A percentile compares a stretch with the other conserved stretches of the same genome.
These are phyloP conservation scores for Aspergillus olivimuriae DNA, from an alignment of 495 filamentous ascomycete genomes.

Conservation along the genomic window DNA sequence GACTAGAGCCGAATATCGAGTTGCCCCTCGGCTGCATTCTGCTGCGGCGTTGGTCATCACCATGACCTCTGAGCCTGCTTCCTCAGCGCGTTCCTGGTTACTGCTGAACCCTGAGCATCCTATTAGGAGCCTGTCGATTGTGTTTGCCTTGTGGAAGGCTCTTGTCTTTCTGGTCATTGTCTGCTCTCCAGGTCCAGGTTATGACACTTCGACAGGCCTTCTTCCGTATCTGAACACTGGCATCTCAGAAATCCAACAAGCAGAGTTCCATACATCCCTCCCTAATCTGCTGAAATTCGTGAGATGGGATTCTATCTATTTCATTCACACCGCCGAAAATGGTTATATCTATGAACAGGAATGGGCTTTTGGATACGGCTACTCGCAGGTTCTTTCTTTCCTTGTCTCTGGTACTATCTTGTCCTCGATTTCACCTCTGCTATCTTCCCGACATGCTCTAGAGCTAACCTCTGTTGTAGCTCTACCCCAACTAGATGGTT, in stretches of 20 bases:
- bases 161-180: constrained; percentile 60
- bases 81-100: constrained; percentile 9
- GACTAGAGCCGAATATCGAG: too few species aligned
- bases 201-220: constrained; percentile 81
- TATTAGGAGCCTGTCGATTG: constrained; percentile 28
- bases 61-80: constrained; percentile 4
- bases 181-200: constrained; percentile 63
- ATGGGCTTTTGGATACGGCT: constrained; percentile 83
- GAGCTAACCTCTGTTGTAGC: constrained; percentile 15
- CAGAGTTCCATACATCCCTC: constrained; percentile 13
- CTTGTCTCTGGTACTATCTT: constrained; percentile 40
- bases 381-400: constrained; percentile 45
- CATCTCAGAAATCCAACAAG: constrained; percentile 7
- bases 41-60: too few species aligned
- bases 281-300: constrained; percentile 48
- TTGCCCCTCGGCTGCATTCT: too few species aligned
- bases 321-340: constrained; percentile 55
- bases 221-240: constrained; percentile 28
- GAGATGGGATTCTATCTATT: constrained; percentile 94
- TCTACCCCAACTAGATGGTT: constrained; percentile 18
- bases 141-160: constrained; percentile 61
- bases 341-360: constrained; percentile 90
- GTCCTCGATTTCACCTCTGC: not conserved
- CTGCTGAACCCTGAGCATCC: constrained; percentile 29
- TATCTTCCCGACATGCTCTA: not conserved